Conservation (phyloP, 1,139 yeast species). For the Candida labiduridarum region DNA sequence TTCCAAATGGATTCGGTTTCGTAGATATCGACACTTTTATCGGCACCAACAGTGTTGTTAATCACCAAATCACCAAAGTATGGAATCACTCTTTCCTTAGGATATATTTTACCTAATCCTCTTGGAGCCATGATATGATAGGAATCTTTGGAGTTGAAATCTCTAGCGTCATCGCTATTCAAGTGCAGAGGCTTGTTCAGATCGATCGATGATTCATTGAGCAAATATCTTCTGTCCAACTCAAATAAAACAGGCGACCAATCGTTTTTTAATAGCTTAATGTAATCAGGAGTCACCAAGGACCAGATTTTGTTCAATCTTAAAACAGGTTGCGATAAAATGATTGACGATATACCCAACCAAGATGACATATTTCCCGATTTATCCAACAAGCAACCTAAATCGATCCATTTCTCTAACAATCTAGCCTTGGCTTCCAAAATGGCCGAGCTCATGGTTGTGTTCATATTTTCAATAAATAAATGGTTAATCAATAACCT, state of each 20-base stretch:
- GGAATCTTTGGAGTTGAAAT: slow-evolving; percentile 38
- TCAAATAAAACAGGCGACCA: slow-evolving; percentile 97
- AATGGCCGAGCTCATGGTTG: slow-evolving; percentile 20
- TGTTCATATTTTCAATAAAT: slow-evolving; percentile 45
- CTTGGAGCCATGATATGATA: slow-evolving; percentile 87
- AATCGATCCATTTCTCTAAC: slow-evolving; percentile 81
- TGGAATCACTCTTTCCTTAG: slow-evolving; percentile 82
- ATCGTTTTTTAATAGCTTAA: slow-evolving; percentile 70
- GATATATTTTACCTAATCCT: slow-evolving; percentile 76
- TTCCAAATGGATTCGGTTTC: slow-evolving; percentile 69
- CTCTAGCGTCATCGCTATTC: slow-evolving; percentile 15
- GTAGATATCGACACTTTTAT: slow-evolving; percentile 39
- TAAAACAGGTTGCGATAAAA: slow-evolving; percentile 81
- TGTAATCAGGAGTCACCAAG: slow-evolving; percentile 59
- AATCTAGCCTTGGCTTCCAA: slow-evolving; percentile 62
- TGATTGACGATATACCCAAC: slow-evolving; percentile 84
- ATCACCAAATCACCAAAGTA: slow-evolving; percentile 80
- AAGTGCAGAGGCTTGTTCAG: slow-evolving; percentile 13
- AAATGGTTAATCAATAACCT: slow-evolving; percentile 72
- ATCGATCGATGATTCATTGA: slow-evolving; percentile 29
- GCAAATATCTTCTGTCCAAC: slow-evolving; percentile 72
- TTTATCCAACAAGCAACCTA: slow-evolving; percentile 77
- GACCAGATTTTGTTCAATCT: slow-evolving; percentile 80
- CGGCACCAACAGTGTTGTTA: slow-evolving; percentile 26
- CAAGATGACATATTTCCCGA: slow-evolving; percentile 94